These are phyloP conservation scores for Sporormia fimetaria DNA, from an alignment of 495 filamentous ascomycete species.

Conservation along the genomic window DNA sequence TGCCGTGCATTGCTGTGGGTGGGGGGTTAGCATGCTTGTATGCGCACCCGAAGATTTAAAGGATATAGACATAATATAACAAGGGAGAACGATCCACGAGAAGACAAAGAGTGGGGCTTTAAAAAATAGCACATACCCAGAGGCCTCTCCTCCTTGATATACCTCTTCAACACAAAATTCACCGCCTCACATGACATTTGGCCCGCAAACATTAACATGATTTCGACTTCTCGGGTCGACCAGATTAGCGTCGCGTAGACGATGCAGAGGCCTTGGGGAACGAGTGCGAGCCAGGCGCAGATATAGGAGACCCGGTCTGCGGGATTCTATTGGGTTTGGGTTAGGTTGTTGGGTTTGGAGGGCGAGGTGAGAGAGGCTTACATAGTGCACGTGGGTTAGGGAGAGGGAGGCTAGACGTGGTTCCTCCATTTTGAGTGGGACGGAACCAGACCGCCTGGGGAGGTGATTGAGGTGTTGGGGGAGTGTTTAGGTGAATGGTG, in stretches of 20 bases:
- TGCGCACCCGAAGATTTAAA: background rate
- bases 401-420: slow-evolving; percentile 76
- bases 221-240: slow-evolving; percentile 82
- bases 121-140: slow-evolving; percentile 34
- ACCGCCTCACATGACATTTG: slow-evolving; percentile 89
- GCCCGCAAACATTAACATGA: slow-evolving; percentile 79
- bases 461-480: too few relatives aligned
- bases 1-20: slow-evolving; percentile 63
- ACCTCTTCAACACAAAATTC: slow-evolving; percentile 80
- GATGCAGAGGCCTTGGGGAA: slow-evolving; percentile 82
- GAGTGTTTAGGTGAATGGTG: too few relatives aligned
- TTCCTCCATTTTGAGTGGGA: slow-evolving; percentile 27
- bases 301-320: slow-evolving; percentile 71
- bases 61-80: too few relatives aligned
- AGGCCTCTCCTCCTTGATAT: slow-evolving; percentile 86
- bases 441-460: too few relatives aligned
- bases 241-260: slow-evolving; percentile 81
- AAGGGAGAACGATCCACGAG: background rate
- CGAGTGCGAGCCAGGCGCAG: slow-evolving; percentile 85
- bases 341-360: background rate
- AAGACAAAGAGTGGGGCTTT: background rate
- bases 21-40: background rate
- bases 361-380: slow-evolving; percentile 33
- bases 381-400: slow-evolving; percentile 93
- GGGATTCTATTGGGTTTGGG: slow-evolving; percentile 55